Evolutionary conservation across 306 rosid genomes (phyloP).

Genomic region (Rosa persica): DNA sequence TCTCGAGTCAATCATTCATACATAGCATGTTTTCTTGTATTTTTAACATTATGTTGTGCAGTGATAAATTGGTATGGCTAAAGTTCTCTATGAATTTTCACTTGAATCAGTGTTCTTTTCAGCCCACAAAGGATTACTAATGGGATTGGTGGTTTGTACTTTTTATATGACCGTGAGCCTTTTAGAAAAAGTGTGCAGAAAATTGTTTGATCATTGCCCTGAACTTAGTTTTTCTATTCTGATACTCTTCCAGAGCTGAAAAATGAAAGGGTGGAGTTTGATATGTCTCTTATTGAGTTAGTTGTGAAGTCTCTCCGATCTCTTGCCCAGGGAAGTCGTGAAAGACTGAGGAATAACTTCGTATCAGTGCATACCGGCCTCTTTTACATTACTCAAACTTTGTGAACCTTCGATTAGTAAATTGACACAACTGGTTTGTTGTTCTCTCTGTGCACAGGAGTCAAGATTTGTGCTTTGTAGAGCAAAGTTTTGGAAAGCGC

Average conservation of each 20-base stretch:
- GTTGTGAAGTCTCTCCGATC: conserved; percentile 74
- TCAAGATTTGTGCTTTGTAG: conserved; percentile 26
- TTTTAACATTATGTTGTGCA: no score
- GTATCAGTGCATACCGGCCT: no score
- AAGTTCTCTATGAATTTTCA: no score
- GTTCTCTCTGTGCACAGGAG: no score
- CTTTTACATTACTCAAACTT: background rate
- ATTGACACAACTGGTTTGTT: background rate
- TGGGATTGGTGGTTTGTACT: no score
- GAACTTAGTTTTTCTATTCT: background rate
- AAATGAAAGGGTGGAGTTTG: conserved; percentile 63
- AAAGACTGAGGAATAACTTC: conserved; percentile 56
- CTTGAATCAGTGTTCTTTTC: background rate
- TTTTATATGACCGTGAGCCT: no score
- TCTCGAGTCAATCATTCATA: no score
- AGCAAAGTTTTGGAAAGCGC: background rate
- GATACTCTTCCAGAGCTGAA: conserved; percentile 55
- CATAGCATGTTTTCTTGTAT: background rate
- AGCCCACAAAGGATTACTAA: no score
- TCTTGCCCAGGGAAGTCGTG: conserved; percentile 82
- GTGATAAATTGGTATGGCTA: no score
- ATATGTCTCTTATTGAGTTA: conserved; percentile 70
- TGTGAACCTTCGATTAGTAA: background rate
- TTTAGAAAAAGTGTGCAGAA: no score
- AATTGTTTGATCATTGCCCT: no score